phyloP scores from a whole-genome alignment of 2,329 filamentous ascomycete genomes.

The Diaporthe destruens region DNA sequence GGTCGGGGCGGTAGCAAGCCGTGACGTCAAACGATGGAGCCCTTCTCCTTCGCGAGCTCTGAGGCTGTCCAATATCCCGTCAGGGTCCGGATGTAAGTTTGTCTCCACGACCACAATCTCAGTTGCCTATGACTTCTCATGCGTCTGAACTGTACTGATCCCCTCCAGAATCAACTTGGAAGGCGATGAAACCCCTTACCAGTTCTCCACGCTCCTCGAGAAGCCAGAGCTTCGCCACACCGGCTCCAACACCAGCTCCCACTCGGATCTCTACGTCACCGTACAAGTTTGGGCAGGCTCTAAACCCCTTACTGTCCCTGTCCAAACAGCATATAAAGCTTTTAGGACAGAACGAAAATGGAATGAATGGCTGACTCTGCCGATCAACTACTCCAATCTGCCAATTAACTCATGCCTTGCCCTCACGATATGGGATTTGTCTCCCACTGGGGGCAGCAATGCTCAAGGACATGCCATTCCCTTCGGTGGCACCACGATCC shows the following conservation, averaged over 20 bases:
- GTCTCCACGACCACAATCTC: neutral
- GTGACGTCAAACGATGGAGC: slow-evolving; percentile 75
- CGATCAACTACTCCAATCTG: slow-evolving; percentile 85
- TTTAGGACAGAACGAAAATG: slow-evolving; percentile 86
- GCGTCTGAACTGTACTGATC: neutral
- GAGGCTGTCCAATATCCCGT: slow-evolving; percentile 83
- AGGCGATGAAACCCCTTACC: slow-evolving; percentile 80
- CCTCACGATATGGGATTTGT: slow-evolving; percentile 95
- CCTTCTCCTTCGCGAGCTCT: slow-evolving; percentile 94
- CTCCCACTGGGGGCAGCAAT: slow-evolving; percentile 78
- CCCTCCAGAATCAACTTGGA: slow-evolving; percentile 76
- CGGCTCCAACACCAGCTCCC: slow-evolving; percentile 84
- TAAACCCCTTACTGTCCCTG: slow-evolving; percentile 90
- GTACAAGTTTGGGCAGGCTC: slow-evolving; percentile 96
- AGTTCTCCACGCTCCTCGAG: slow-evolving; percentile 82
- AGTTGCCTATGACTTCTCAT: neutral
- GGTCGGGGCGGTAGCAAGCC: slow-evolving; percentile 20
- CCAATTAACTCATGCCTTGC: slow-evolving; percentile 87
- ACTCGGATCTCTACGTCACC: slow-evolving; percentile 93
- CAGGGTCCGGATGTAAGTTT: slow-evolving; percentile 72
- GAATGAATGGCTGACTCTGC: slow-evolving; percentile 96
- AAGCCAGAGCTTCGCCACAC: slow-evolving; percentile 86
- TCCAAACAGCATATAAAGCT: slow-evolving; percentile 92
- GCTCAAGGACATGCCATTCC: slow-evolving; percentile 84
- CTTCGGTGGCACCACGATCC: slow-evolving; percentile 92